Conservation (phyloP, 1,284 basidiomycete genomes). For the Sutorius eximius region DNA sequence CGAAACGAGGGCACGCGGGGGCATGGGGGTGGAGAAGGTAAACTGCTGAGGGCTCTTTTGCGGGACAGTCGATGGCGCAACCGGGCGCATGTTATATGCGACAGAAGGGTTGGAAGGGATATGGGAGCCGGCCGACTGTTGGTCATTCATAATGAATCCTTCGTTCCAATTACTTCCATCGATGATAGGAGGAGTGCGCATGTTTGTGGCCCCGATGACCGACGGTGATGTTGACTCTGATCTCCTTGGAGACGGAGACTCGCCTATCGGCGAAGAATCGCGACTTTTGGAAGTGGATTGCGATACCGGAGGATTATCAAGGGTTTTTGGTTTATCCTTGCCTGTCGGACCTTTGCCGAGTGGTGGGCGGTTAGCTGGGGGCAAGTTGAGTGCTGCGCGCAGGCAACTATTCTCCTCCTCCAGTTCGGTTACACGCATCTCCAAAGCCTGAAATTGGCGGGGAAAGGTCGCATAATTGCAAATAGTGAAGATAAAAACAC, state of each 20-base stretch:
- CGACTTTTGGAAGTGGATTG: conserved; percentile 37
- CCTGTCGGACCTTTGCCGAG: conserved; percentile 82
- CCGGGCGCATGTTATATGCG: conserved; percentile 42
- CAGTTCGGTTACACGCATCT: conserved; percentile 78
- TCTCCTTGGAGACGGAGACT: conserved; percentile 46
- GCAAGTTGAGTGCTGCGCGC: conserved; percentile 73
- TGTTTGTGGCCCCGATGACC: conserved; percentile 31
- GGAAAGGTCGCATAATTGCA: conserved; percentile 41
- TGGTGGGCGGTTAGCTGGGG: conserved; percentile 67
- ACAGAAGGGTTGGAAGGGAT: conserved; percentile 40
- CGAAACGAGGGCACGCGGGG: conserved; percentile 32
- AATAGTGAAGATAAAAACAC: conserved; percentile 37
- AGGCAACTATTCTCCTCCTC: conserved; percentile 84
- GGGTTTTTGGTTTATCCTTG: conserved; percentile 68
- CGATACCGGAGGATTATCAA: conserved; percentile 32
- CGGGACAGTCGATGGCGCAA: conserved; percentile 29
- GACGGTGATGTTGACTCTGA: conserved; percentile 39
- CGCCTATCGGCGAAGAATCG: conserved; percentile 45
- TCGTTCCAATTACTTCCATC: conserved; percentile 59
- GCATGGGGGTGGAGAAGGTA: conserved; percentile 34
- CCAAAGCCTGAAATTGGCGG: conserved; percentile 61
- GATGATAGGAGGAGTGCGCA: conserved; percentile 43
- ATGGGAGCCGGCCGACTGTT: conserved; percentile 38
- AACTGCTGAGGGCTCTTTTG: conserved; percentile 39
- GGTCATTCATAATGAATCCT: conserved; percentile 53